Conservation (phyloP, 208 protist genomes). For the Wallacemonas rigidus region DNA sequence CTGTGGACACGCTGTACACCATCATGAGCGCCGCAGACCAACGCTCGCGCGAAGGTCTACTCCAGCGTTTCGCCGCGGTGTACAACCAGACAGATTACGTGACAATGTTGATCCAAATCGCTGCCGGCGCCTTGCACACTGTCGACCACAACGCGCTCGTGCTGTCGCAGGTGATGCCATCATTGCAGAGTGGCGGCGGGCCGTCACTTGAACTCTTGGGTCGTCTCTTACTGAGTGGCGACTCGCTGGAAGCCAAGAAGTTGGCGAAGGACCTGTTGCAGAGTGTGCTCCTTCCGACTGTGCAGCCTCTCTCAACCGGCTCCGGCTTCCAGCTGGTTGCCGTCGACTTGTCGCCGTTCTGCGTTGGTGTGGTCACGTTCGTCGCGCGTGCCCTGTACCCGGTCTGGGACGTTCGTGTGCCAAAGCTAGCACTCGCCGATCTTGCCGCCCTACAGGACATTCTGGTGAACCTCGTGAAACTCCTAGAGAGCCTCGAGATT, state of each 20-base stretch:
- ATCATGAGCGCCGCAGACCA: conserved; percentile 58
- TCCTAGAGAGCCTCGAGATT: conserved; percentile 37
- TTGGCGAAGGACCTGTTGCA: conserved; percentile 67
- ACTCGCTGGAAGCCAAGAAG: conserved; percentile 56
- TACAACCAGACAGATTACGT: conserved; percentile 77
- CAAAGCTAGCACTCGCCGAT: conserved; percentile 32
- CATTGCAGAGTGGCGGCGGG: conserved; percentile 20
- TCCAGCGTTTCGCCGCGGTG: conserved; percentile 71
- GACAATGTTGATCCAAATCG: conserved; percentile 91
- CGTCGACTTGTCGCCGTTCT: conserved; percentile 75
- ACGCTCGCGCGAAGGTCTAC: conserved; percentile 58
- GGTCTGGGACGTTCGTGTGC: conserved; percentile 64
- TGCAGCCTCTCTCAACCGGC: conserved; percentile 37
- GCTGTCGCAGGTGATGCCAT: conserved; percentile 11
- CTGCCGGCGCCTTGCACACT: conserved; percentile 39
- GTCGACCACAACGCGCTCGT: conserved; percentile 11
- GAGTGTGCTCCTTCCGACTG: conserved; percentile 51
- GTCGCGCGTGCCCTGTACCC: conserved; percentile 65
- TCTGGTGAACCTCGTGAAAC: conserved; percentile 26
- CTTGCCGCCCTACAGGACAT: conserved; percentile 29
- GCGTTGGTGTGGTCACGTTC: conserved; percentile 54
- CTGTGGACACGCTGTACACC: conserved; percentile 85
- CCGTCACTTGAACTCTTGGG: conserved; percentile 59
- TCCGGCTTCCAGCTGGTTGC: conserved; percentile 32
- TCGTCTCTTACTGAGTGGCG: conserved; percentile 35